Conservation (phyloP, 2,329 filamentous ascomycete genomes). For the Dactylellina haptotyla region DNA sequence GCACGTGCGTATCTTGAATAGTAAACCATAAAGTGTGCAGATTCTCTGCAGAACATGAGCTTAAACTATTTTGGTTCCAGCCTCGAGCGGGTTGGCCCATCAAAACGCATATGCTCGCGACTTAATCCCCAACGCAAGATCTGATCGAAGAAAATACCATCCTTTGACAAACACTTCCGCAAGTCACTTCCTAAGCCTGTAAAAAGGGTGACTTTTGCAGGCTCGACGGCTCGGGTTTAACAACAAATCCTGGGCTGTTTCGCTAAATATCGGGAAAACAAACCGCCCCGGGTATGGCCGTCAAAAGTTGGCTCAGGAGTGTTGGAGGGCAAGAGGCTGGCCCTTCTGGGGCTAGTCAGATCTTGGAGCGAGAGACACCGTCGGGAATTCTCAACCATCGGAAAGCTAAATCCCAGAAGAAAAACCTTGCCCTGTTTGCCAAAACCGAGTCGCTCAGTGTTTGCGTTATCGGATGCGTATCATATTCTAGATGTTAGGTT, state of each 20-base stretch:
- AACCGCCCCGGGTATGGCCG: constrained; percentile 26
- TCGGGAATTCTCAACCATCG: constrained; percentile 15
- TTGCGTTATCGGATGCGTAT: neutral
- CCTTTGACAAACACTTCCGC: neutral
- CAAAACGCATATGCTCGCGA: neutral
- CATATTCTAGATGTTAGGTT: neutral
- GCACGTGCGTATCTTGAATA: constrained; percentile 52
- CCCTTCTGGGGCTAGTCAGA: neutral
- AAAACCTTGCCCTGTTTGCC: constrained; percentile 3
- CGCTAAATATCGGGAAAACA: constrained; percentile 30
- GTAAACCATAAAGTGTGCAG: constrained; percentile 38
- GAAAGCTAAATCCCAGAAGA: neutral
- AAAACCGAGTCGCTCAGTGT: neutral
- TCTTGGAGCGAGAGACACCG: neutral
- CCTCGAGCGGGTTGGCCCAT: too few relatives aligned
- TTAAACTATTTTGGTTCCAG: constrained; percentile 3
- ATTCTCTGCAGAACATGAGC: constrained; percentile 26
- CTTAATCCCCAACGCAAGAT: constrained; percentile 9
- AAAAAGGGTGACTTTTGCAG: neutral
- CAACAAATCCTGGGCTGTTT: neutral
- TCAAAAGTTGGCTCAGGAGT: neutral
- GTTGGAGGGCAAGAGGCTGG: neutral
- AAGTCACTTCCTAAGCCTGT: too few relatives aligned
- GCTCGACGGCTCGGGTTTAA: neutral
- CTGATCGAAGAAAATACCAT: neutral